These are phyloP conservation scores for Naganishia vishniacii DNA, from an alignment of 768 basidiomycete genomes.

Conservation along the genomic window DNA sequence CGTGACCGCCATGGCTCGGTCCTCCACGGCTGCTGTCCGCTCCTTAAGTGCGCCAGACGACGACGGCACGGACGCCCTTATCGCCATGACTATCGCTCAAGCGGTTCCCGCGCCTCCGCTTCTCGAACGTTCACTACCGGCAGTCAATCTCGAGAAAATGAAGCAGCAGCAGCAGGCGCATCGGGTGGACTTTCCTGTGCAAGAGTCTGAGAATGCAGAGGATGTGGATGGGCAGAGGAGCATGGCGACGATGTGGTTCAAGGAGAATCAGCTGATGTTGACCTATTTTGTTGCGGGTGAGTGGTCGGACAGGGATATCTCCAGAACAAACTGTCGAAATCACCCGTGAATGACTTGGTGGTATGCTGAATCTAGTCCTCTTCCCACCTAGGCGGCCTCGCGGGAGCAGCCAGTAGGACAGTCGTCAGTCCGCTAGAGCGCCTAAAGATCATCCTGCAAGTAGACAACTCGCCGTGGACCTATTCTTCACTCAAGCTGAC, in stretches of 20 bases:
- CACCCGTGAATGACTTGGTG: no score
- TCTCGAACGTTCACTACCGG: neutral
- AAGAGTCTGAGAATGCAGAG: neutral
- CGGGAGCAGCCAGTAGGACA: conserved; percentile 66
- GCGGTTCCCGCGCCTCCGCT: neutral
- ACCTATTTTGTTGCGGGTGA: conserved; percentile 45
- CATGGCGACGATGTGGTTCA: neutral
- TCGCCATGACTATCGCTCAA: conserved; percentile 11
- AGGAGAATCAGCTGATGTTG: conserved; percentile 38
- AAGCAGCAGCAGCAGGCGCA: neutral
- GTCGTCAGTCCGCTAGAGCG: conserved; percentile 88
- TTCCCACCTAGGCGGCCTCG: conserved; percentile 41
- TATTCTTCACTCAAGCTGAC: conserved; percentile 8
- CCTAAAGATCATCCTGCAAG: conserved; percentile 93
- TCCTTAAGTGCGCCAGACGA: neutral
- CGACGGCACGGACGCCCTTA: neutral
- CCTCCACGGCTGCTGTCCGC: no score
- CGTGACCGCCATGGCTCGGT: neutral
- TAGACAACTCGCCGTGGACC: no score
- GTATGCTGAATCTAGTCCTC: no score
- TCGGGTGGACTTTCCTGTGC: neutral
- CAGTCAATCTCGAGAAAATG: neutral
- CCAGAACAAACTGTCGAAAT: no score
- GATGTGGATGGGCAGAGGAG: neutral
- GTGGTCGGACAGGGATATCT: neutral